Evolutionary conservation across 2,329 filamentous ascomycete species (phyloP).

Genomic region (Aspergillus glaucus): DNA sequence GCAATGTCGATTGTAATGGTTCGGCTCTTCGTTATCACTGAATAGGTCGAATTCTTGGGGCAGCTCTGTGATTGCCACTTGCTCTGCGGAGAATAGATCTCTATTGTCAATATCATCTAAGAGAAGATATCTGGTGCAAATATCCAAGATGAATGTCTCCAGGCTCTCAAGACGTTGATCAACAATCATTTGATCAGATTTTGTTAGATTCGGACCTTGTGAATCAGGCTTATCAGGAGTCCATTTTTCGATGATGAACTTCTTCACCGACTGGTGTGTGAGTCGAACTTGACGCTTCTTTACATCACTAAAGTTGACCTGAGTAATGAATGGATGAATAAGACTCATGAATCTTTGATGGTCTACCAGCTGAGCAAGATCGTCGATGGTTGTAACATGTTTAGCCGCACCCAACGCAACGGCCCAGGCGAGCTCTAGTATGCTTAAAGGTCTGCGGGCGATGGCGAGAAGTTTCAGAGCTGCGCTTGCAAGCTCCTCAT

Average conservation of each 20-base stretch:
- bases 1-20: slow-evolving; percentile 14
- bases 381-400: slow-evolving; percentile 16
- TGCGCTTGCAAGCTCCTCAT: slow-evolving; percentile 8
- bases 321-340: slow-evolving; percentile 13
- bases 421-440: slow-evolving; percentile 26
- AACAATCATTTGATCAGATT: slow-evolving; percentile 2
- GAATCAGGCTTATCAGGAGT: not conserved
- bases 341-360: slow-evolving; percentile 18
- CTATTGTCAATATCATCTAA: slow-evolving; percentile 21
- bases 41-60: slow-evolving; percentile 20
- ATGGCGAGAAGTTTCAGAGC: slow-evolving; percentile 17
- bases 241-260: slow-evolving; percentile 5
- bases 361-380: slow-evolving; percentile 17
- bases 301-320: too few species aligned
- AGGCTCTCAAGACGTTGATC: slow-evolving; percentile 5
- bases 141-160: slow-evolving; percentile 17
- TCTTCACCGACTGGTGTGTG: slow-evolving; percentile 16
- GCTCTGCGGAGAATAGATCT: slow-evolving; percentile 24
- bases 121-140: slow-evolving; percentile 19
- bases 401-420: slow-evolving; percentile 11
- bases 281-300: too few species aligned
- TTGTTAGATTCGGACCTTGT: not conserved
- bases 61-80: slow-evolving; percentile 16
- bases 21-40: slow-evolving; percentile 11
- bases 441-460: slow-evolving; percentile 21